Conservation (phyloP, 805 yeast species). For the Starmera caribaea region DNA sequence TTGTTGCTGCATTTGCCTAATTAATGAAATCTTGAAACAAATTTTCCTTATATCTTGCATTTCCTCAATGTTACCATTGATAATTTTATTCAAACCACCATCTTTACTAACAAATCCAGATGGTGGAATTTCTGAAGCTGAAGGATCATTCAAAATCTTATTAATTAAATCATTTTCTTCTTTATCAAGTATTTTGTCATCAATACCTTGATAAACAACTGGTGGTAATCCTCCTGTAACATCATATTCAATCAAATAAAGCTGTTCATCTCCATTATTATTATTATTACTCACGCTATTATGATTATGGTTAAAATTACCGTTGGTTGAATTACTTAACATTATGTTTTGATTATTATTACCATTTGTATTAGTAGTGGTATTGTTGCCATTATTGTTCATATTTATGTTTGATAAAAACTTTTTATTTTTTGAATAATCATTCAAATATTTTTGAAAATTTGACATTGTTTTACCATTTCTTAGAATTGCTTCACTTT, state of each 20-base stretch:
- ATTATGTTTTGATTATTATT: no score
- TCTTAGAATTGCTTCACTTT: constrained; percentile 63
- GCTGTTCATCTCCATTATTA: constrained; percentile 32
- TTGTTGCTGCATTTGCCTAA: constrained; percentile 85
- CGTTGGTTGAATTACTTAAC: no score
- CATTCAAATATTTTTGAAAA: constrained; percentile 24
- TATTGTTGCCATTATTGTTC: no score
- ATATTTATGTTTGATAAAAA: neutral
- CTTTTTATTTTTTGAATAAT: constrained; percentile 25
- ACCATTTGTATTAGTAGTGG: no score
- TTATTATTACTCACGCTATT: constrained; percentile 3
- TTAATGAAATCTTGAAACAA: constrained; percentile 80
- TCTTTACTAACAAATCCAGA: constrained; percentile 32
- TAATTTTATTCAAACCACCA: constrained; percentile 50
- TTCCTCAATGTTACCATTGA: constrained; percentile 57
- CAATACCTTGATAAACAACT: constrained; percentile 41
- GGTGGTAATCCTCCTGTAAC: constrained; percentile 74
- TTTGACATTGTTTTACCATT: constrained; percentile 61
- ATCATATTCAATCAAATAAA: constrained; percentile 75
- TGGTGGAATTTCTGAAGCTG: constrained; percentile 19
- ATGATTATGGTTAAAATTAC: no score
- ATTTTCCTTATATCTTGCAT: constrained; percentile 85
- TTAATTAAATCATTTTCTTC: constrained; percentile 36
- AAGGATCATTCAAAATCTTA: constrained; percentile 21
- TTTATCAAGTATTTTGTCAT: constrained; percentile 33